phyloP scores from a whole-genome alignment of 164 flowering plant genomes.

The Nelumbo lutea region DNA sequence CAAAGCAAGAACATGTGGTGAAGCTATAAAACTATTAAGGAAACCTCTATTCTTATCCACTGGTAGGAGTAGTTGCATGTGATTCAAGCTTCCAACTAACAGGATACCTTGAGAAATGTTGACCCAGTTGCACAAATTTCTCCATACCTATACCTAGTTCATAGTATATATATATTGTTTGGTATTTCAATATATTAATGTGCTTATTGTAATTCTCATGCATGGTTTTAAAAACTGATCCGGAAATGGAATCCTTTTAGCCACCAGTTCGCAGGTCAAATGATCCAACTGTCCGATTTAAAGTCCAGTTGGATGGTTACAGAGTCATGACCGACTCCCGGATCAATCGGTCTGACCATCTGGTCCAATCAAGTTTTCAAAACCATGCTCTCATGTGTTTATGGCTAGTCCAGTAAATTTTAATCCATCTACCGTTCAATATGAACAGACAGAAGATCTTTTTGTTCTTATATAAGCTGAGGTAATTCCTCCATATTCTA shows the following conservation, averaged over 20 bases:
- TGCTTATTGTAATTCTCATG: too few relatives aligned
- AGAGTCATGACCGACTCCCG: too few relatives aligned
- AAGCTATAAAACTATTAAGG: not conserved
- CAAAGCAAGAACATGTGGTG: not conserved
- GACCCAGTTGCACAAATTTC: not conserved
- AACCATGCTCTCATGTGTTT: too few relatives aligned
- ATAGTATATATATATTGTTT: too few relatives aligned
- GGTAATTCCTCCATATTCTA: not conserved
- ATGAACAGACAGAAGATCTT: not conserved
- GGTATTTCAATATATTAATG: too few relatives aligned
- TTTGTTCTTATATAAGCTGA: not conserved
- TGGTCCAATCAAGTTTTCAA: too few relatives aligned
- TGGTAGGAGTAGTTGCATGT: not conserved
- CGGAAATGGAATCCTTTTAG: too few relatives aligned
- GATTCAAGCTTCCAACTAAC: conserved; percentile 8
- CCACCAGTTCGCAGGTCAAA: too few relatives aligned
- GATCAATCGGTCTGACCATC: too few relatives aligned
- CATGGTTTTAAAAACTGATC: too few relatives aligned
- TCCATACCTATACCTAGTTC: not conserved
- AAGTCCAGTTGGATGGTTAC: too few relatives aligned
- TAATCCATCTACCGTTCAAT: not conserved
- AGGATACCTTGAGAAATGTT: not conserved
- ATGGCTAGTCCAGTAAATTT: not conserved
- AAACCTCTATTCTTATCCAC: not conserved
- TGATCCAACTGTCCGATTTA: not conserved